Conservation (phyloP, 2,329 filamentous ascomycete species). For the Colletotrichum echinochloae region DNA sequence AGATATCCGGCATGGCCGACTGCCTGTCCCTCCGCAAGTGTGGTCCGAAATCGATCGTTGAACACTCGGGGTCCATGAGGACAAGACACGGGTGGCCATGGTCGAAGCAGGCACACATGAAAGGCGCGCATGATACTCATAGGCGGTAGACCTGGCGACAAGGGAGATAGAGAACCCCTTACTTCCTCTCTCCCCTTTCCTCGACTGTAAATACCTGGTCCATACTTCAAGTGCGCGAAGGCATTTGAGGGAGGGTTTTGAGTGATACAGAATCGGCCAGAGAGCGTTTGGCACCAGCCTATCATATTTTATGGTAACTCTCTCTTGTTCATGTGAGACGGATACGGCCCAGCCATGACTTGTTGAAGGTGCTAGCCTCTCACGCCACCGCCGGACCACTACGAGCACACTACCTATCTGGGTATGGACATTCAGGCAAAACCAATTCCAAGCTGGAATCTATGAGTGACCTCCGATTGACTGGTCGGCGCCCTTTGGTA, state of each 20-base stretch:
- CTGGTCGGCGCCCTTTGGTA: not conserved
- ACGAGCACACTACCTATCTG: not conserved
- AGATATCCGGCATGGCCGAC: not conserved
- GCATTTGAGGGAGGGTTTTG: conserved; percentile 1
- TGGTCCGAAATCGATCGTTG: not conserved
- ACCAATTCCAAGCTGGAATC: not conserved
- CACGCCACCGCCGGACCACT: not conserved
- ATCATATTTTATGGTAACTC: not conserved
- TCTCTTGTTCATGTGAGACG: not conserved
- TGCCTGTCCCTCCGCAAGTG: not conserved
- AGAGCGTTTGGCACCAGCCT: not conserved
- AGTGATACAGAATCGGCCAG: not conserved
- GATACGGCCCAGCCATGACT: not conserved
- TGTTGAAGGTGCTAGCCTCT: not conserved
- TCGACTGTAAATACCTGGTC: too few species aligned
- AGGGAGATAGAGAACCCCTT: not conserved
- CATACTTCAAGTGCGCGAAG: not conserved
- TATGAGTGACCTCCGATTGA: conserved; percentile 2
- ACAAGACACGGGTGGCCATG: not conserved
- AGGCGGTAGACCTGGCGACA: not conserved
- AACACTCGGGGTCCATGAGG: too few species aligned
- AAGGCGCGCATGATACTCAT: not conserved
- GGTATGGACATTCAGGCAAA: not conserved
- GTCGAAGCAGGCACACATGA: not conserved
- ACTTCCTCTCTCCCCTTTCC: not conserved